phyloP scores from a whole-genome alignment of 495 filamentous ascomycete species.

The Penicillium odoratum region DNA sequence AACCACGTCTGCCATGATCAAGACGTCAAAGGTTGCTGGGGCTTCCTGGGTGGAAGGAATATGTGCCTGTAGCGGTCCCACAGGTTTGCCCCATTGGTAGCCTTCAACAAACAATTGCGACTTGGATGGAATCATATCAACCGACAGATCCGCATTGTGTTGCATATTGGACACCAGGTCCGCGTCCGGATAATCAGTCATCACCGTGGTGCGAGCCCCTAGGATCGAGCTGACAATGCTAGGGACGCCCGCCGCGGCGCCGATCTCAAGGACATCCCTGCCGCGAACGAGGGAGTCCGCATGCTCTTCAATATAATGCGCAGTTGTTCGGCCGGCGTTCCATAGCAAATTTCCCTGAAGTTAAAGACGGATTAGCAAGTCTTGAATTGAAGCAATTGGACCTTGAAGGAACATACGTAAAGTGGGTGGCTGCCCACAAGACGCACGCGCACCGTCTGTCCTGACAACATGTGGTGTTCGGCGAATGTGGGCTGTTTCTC shows the following conservation, averaged over 20 bases:
- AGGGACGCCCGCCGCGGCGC: conserved; percentile 84
- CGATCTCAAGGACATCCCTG: conserved; percentile 80
- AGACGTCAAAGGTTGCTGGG: conserved; percentile 63
- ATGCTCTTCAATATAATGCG: conserved; percentile 72
- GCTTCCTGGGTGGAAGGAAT: conserved; percentile 31
- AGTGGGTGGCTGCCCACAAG: conserved; percentile 89
- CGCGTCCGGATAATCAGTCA: conserved; percentile 86
- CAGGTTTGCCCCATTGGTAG: conserved; percentile 75
- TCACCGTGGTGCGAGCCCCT: conserved; percentile 69
- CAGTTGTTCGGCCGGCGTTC: conserved; percentile 77
- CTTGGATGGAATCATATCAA: conserved; percentile 24
- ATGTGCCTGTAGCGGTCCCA: conserved; percentile 51
- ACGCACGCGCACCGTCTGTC: conserved; percentile 65
- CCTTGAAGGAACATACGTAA: conserved; percentile 57
- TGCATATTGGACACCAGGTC: conserved; percentile 76
- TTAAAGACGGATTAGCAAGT: conserved; percentile 4
- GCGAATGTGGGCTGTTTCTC: conserved; percentile 67
- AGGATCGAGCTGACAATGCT: conserved; percentile 72
- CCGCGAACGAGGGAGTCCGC: conserved; percentile 52
- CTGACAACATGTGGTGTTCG: conserved; percentile 66
- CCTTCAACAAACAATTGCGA: conserved; percentile 56
- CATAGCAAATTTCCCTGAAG: conserved; percentile 82
- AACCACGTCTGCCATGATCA: conserved; percentile 84
- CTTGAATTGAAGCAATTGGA: neutral
- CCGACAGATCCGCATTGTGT: conserved; percentile 62